Percentiles rank a stretch among this genome's conserved stretches.
Conservation (phyloP, 306 rosid species). For the Begonia peltatifolia region DNA sequence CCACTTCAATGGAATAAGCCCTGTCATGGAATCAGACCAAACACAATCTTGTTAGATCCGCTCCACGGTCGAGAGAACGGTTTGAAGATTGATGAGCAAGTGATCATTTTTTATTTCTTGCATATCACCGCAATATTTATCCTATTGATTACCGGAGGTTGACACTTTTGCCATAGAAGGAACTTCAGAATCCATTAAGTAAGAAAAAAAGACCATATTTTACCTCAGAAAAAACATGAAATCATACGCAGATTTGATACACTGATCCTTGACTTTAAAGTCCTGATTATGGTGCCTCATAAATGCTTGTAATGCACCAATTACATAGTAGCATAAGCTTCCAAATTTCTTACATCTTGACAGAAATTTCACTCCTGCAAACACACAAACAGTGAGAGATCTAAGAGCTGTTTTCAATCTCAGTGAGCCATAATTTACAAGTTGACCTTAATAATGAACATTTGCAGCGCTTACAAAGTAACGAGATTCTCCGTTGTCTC, state of each 20-base stretch:
- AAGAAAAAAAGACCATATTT: too few relatives aligned
- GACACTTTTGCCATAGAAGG: too few relatives aligned
- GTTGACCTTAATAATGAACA: slow-evolving; percentile 73
- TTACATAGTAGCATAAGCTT: slow-evolving; percentile 64
- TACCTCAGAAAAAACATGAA: too few relatives aligned
- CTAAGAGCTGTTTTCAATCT: too few relatives aligned
- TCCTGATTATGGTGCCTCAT: slow-evolving; percentile 72
- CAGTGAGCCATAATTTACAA: slow-evolving; percentile 4
- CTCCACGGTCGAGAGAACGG: too few relatives aligned
- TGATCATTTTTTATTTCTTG: too few relatives aligned
- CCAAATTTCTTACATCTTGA: slow-evolving; percentile 78
- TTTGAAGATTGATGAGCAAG: too few relatives aligned
- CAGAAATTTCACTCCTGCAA: slow-evolving; percentile 81
- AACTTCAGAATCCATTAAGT: too few relatives aligned
- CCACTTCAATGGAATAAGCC: slow-evolving; percentile 45
- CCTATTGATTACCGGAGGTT: too few relatives aligned
- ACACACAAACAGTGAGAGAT: neutral
- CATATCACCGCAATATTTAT: too few relatives aligned
- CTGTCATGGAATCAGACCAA: slow-evolving; percentile 14
- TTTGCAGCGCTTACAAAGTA: slow-evolving; percentile 88
- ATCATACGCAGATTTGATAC: neutral
- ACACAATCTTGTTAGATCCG: too few relatives aligned
- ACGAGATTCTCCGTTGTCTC: slow-evolving; percentile 39
- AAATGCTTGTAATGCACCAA: slow-evolving; percentile 89
- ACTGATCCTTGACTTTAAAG: slow-evolving; percentile 65